phyloP scores from a whole-genome alignment of 164 flowering plant genomes.

The Berberis vulgaris region DNA sequence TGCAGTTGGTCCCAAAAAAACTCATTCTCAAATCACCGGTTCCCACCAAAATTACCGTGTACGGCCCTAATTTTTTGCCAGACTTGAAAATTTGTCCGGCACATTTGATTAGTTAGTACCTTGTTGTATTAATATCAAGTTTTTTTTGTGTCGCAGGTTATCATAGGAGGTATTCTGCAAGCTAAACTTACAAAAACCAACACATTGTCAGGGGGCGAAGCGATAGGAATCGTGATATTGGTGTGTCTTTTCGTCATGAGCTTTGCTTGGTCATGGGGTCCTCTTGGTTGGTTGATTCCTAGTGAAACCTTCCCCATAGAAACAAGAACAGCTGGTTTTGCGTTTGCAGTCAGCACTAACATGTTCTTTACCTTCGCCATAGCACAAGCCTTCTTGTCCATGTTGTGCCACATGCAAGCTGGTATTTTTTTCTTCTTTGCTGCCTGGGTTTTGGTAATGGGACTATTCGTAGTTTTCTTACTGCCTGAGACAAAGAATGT shows the following conservation, averaged over 20 bases:
- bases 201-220: background rate
- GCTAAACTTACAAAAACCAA: constrained; percentile 1
- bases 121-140: background rate
- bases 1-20: background rate
- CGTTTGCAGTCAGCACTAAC: constrained; percentile 56
- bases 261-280: constrained; percentile 63
- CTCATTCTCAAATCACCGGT: too few species aligned
- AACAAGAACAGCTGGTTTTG: constrained; percentile 45
- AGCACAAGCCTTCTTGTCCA: constrained; percentile 61
- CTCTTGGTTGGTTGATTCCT: constrained; percentile 54
- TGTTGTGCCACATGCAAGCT: constrained; percentile 46
- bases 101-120: background rate
- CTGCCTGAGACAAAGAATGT: constrained; percentile 48
- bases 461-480: constrained; percentile 28
- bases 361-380: constrained; percentile 60
- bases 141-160: constrained; percentile 7
- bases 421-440: constrained; percentile 60
- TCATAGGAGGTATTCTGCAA: constrained; percentile 23
- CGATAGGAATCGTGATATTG: constrained; percentile 20
- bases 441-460: constrained; percentile 39
- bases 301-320: constrained; percentile 51
- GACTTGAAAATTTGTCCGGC: too few species aligned
- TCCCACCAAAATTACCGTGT: too few species aligned
- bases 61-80: too few species aligned
- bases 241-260: constrained; percentile 33